Evolutionary conservation across 116 monocot genomes (phyloP).

Genomic region (Cymodocea nodosa): DNA sequence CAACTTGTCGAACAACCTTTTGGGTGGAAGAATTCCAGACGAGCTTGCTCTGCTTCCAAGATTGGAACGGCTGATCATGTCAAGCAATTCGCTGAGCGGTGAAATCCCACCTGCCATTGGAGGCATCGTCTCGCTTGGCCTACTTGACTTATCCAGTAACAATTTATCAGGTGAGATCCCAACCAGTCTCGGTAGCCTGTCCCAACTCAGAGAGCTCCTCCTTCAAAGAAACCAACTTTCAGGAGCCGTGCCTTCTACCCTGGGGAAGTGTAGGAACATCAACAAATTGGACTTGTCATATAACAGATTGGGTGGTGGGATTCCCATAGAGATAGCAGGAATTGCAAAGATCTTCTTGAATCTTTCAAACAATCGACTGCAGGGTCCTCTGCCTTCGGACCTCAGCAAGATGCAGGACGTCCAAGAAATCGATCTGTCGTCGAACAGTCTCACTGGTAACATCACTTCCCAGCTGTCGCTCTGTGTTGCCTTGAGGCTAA

Average conservation of each 20-base stretch:
- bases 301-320: slow-evolving; percentile 22
- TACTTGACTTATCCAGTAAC: slow-evolving; percentile 54
- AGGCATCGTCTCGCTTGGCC: slow-evolving; percentile 29
- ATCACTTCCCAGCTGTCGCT: slow-evolving; percentile 25
- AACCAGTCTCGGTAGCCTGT: slow-evolving; percentile 32
- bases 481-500: slow-evolving; percentile 17
- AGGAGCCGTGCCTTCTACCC: slow-evolving; percentile 41
- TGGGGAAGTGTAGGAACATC: slow-evolving; percentile 41
- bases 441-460: slow-evolving; percentile 21
- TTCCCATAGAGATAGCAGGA: slow-evolving; percentile 18
- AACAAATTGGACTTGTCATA: slow-evolving; percentile 65
- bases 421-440: slow-evolving; percentile 27
- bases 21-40: slow-evolving; percentile 6
- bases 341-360: slow-evolving; percentile 59
- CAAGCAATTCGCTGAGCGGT: slow-evolving; percentile 21
- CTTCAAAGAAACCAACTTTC: slow-evolving; percentile 53
- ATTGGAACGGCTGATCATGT: slow-evolving; percentile 7
- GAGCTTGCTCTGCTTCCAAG: slow-evolving; percentile 8
- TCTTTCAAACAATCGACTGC: slow-evolving; percentile 24
- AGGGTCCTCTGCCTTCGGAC: slow-evolving; percentile 17
- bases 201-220: slow-evolving; percentile 31
- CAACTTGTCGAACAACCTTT: slow-evolving; percentile 11
- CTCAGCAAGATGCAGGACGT: slow-evolving; percentile 32
- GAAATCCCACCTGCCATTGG: slow-evolving; percentile 54
- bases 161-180: slow-evolving; percentile 45